These are phyloP conservation scores for Taiozyma sp. DNA, from an alignment of 1,139 yeast genomes.

Conservation along the genomic window DNA sequence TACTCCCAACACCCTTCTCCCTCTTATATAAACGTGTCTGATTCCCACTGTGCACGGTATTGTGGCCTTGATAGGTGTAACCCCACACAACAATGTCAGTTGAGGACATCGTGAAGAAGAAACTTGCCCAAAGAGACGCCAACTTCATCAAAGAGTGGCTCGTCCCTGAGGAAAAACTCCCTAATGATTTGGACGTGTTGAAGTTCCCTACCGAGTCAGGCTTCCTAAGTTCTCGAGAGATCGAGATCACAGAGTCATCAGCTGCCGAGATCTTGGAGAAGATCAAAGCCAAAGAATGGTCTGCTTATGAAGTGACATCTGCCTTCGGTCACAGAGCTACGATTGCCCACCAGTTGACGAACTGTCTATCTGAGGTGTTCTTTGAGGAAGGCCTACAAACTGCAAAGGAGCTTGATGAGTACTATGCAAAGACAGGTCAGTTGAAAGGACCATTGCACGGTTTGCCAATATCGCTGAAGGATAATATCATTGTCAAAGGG, in stretches of 20 bases:
- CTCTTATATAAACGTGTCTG: neutral
- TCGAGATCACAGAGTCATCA: slow-evolving; percentile 33
- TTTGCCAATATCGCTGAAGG: slow-evolving; percentile 59
- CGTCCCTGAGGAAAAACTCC: slow-evolving; percentile 33
- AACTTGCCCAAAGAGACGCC: slow-evolving; percentile 30
- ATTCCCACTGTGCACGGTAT: neutral
- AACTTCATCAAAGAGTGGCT: slow-evolving; percentile 38
- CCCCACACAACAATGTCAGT: neutral
- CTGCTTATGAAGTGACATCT: slow-evolving; percentile 39
- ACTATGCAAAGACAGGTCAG: slow-evolving; percentile 31
- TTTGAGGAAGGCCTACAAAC: slow-evolving; percentile 35
- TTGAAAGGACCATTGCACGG: slow-evolving; percentile 61
- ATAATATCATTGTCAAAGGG: slow-evolving; percentile 44
- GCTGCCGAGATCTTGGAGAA: slow-evolving; percentile 28
- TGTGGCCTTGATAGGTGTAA: neutral
- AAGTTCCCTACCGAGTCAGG: slow-evolving; percentile 31
- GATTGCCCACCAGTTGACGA: slow-evolving; percentile 51
- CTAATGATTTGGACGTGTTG: slow-evolving; percentile 33
- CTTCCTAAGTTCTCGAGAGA: slow-evolving; percentile 26
- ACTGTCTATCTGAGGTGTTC: slow-evolving; percentile 39
- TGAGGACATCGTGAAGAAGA: neutral
- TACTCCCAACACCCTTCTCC: too few species aligned
- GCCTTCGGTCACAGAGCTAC: slow-evolving; percentile 58
- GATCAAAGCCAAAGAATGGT: slow-evolving; percentile 26
- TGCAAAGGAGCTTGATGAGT: slow-evolving; percentile 44